A percentile compares a stretch with the other conserved stretches of the same genome.
phyloP scores from a whole-genome alignment of 495 filamentous ascomycete species.

The Penicillium herquei region DNA sequence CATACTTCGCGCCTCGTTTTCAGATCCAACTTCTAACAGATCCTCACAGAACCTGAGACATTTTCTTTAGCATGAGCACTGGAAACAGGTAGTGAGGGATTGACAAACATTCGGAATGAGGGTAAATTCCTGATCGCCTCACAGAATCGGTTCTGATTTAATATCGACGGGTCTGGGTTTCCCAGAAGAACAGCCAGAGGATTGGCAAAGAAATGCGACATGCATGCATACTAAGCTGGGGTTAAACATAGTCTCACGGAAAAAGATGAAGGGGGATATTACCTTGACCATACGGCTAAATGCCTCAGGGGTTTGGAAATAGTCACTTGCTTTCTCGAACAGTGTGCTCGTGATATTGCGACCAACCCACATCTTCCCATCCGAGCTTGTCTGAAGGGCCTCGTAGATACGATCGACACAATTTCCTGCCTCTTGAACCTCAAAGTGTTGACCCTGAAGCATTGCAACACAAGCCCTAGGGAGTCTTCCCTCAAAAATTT shows the following conservation, averaged over 20 bases:
- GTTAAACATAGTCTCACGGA: constrained; percentile 7
- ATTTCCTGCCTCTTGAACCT: constrained; percentile 73
- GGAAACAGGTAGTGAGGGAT: neutral
- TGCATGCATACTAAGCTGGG: constrained; percentile 72
- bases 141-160: constrained; percentile 54
- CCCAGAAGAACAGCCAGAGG: constrained; percentile 67
- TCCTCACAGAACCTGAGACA: constrained; percentile 44
- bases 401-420: constrained; percentile 79
- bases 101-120: constrained; percentile 68
- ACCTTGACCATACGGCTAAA: constrained; percentile 83
- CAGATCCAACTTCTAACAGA: constrained; percentile 40
- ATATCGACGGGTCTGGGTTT: constrained; percentile 28
- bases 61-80: neutral
- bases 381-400: constrained; percentile 54
- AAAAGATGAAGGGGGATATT: constrained; percentile 10
- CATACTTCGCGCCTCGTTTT: constrained; percentile 39
- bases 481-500: constrained; percentile 82
- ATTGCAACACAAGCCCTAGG: constrained; percentile 68
- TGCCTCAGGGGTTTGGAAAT: constrained; percentile 80
- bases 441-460: constrained; percentile 77
- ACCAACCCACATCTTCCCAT: constrained; percentile 65
- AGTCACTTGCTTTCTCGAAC: constrained; percentile 76
- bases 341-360: constrained; percentile 58
- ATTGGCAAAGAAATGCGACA: constrained; percentile 96
- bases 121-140: constrained; percentile 75